Evolutionary conservation across 345 rosid species (phyloP).

Genomic region (Pugionium dolabratum): DNA sequence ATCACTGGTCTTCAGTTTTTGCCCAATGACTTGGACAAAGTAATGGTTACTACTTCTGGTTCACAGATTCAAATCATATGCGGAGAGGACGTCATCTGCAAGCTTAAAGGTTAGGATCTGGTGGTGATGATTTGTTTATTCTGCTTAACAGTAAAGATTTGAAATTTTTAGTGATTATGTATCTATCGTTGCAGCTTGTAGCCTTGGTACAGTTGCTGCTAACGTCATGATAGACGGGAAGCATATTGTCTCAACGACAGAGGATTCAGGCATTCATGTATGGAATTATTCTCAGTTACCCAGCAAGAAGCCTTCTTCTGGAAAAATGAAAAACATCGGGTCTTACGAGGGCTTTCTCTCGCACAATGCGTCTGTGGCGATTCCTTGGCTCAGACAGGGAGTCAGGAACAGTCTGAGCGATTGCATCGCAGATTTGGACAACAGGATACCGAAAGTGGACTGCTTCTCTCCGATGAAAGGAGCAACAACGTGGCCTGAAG

Average conservation of each 20-base stretch:
- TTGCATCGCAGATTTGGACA: slow-evolving; percentile 43
- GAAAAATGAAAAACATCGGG: slow-evolving; percentile 41
- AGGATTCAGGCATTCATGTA: slow-evolving; percentile 58
- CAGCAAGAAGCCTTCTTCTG: slow-evolving; percentile 41
- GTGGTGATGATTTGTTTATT: neutral
- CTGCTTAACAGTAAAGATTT: too few species aligned
- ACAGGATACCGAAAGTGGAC: slow-evolving; percentile 38
- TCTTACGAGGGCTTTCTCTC: slow-evolving; percentile 65
- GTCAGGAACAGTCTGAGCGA: slow-evolving; percentile 16
- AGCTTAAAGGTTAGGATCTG: slow-evolving; percentile 52
- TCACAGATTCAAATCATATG: slow-evolving; percentile 55
- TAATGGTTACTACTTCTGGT: slow-evolving; percentile 73
- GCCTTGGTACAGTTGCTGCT: slow-evolving; percentile 52
- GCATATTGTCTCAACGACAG: slow-evolving; percentile 59
- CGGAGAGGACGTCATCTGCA: slow-evolving; percentile 53
- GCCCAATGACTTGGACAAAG: slow-evolving; percentile 55
- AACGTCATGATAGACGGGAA: slow-evolving; percentile 64
- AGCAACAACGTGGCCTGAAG: slow-evolving; percentile 83
- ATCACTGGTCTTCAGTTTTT: slow-evolving; percentile 64
- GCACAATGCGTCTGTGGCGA: slow-evolving; percentile 55
- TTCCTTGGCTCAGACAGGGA: slow-evolving; percentile 63
- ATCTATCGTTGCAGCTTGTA: slow-evolving; percentile 42
- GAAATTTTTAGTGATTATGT: neutral
- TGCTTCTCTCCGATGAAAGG: slow-evolving; percentile 49
- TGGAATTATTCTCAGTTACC: slow-evolving; percentile 53